phyloP scores from a whole-genome alignment of 345 rosid species.

The Pseudoturritis turrita region DNA sequence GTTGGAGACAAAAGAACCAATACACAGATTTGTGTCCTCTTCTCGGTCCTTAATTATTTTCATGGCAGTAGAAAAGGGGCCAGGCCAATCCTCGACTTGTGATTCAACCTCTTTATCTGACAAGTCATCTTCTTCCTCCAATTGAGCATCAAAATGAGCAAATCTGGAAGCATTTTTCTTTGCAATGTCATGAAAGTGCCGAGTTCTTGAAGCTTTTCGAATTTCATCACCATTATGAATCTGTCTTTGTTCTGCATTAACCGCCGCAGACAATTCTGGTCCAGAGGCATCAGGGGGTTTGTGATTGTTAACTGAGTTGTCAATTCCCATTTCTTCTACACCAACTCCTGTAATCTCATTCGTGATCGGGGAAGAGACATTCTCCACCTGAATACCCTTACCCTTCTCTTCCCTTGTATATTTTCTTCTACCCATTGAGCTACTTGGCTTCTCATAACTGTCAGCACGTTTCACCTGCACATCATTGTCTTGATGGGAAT shows the following conservation, averaged over 20 bases:
- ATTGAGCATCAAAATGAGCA: slow-evolving; percentile 54
- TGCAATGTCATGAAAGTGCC: slow-evolving; percentile 53
- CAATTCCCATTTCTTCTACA: slow-evolving; percentile 28
- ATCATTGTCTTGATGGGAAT: background rate
- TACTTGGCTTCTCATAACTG: background rate
- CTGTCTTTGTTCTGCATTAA: slow-evolving; percentile 5
- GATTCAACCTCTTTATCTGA: slow-evolving; percentile 32
- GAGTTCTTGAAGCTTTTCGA: slow-evolving; percentile 31
- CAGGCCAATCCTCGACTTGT: slow-evolving; percentile 84
- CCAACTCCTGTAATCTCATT: background rate
- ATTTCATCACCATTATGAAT: background rate
- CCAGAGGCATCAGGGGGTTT: background rate
- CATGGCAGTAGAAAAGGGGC: slow-evolving; percentile 97
- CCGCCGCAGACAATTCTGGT: background rate
- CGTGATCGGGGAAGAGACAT: background rate
- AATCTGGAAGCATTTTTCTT: slow-evolving; percentile 59
- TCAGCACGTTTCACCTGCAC: slow-evolving; percentile 3
- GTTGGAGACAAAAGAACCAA: slow-evolving; percentile 3
- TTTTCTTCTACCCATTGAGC: slow-evolving; percentile 22
- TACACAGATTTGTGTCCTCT: slow-evolving; percentile 23
- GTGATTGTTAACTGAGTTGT: slow-evolving; percentile 8
- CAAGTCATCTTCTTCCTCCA: slow-evolving; percentile 32
- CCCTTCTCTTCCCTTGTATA: slow-evolving; percentile 59
- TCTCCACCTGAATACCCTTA: slow-evolving; percentile 36
- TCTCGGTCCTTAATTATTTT: slow-evolving; percentile 72